A percentile compares a stretch with the other conserved stretches of the same genome.
phyloP scores from a whole-genome alignment of 1,284 basidiomycete genomes.

The Ceratobasidium sp. region DNA sequence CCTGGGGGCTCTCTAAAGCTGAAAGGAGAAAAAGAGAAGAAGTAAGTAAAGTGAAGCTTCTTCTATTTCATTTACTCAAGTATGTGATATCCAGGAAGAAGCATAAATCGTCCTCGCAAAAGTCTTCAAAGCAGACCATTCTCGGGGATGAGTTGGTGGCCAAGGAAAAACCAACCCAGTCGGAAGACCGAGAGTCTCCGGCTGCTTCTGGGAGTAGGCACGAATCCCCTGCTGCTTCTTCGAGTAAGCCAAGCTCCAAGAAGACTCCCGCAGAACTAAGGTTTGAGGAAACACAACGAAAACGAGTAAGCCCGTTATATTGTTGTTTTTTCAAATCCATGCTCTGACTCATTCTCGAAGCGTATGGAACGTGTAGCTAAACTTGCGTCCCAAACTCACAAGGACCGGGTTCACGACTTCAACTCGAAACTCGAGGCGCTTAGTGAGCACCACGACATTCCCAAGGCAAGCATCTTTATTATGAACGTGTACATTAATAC shows the following conservation, averaged over 20 bases:
- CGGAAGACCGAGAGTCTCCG: constrained; percentile 49
- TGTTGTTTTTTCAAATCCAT: constrained; percentile 9
- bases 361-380: constrained; percentile 82
- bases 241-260: constrained; percentile 50
- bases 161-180: constrained; percentile 44
- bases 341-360: constrained; percentile 53
- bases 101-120: constrained; percentile 50
- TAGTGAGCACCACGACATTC: constrained; percentile 93
- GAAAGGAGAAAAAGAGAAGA: constrained; percentile 82
- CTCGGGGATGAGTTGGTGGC: constrained; percentile 39
- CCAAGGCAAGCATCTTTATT: constrained; percentile 64
- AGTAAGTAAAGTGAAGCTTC: constrained; percentile 60
- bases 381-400: constrained; percentile 88
- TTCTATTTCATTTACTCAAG: constrained; percentile 41
- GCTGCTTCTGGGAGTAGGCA: constrained; percentile 64
- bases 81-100: constrained; percentile 73
- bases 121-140: constrained; percentile 60
- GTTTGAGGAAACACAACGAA: constrained; percentile 85
- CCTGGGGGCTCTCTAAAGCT: constrained; percentile 90
- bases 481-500: background rate
- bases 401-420: constrained; percentile 92
- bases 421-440: constrained; percentile 88
- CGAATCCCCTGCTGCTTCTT: constrained; percentile 60
- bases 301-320: constrained; percentile 66
- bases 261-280: constrained; percentile 91